These are phyloP conservation scores for Amanita rubescens DNA, from an alignment of 768 basidiomycete genomes.

Conservation along the genomic window DNA sequence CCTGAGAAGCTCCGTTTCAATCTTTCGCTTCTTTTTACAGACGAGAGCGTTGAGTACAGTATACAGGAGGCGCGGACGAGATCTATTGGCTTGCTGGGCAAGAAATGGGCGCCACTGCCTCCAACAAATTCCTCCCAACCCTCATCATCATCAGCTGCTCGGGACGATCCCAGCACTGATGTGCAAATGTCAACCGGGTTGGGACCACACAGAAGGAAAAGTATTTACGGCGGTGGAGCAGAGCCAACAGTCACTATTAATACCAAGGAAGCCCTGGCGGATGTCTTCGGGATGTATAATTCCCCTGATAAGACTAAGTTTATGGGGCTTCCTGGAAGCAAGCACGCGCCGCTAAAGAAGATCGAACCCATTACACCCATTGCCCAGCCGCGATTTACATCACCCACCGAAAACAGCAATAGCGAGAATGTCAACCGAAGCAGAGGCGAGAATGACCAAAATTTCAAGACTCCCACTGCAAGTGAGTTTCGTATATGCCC, in stretches of 20 bases:
- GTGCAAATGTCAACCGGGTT: slow-evolving; percentile 33
- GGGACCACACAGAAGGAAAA: slow-evolving; percentile 31
- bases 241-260: slow-evolving; percentile 94
- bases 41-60: slow-evolving; percentile 74
- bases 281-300: slow-evolving; percentile 96
- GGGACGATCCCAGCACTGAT: slow-evolving; percentile 17
- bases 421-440: slow-evolving; percentile 10
- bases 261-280: slow-evolving; percentile 89
- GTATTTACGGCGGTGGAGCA: slow-evolving; percentile 32
- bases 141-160: slow-evolving; percentile 25
- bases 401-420: slow-evolving; percentile 1
- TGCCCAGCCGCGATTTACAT: slow-evolving; percentile 26
- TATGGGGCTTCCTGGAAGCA: slow-evolving; percentile 50
- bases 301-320: slow-evolving; percentile 73
- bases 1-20: slow-evolving; percentile 68
- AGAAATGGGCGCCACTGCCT: slow-evolving; percentile 72
- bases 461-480: slow-evolving; percentile 31
- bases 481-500: slow-evolving; percentile 14
- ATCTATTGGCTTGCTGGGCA: slow-evolving; percentile 75
- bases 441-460: slow-evolving; percentile 36
- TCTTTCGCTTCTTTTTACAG: slow-evolving; percentile 64
- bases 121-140: slow-evolving; percentile 31
- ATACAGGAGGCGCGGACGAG: slow-evolving; percentile 78
- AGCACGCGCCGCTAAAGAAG: slow-evolving; percentile 64
- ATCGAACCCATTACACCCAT: slow-evolving; percentile 51